Base-by-base conservation (phyloP, 805 yeast species). In the Ogataea haglerorum region DNA sequence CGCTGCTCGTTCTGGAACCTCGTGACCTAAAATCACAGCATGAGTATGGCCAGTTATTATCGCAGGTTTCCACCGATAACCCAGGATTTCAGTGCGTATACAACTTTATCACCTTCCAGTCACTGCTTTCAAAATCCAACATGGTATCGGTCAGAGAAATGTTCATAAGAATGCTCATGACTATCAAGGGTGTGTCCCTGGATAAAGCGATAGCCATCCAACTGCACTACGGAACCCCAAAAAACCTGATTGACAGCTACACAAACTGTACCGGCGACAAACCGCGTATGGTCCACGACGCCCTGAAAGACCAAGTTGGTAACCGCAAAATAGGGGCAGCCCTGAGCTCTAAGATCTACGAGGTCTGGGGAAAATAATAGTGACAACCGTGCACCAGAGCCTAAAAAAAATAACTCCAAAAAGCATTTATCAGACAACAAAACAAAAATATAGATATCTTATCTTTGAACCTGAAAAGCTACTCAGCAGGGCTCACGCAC, bases 191-290 rank as follows among this genome's bases (percentile, higher is more conserved):
- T 0, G 70, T 93, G 1, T 78, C 95, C 0, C 63, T 86, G 22
- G 97, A 91, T 47, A 88, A 85, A 57, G 99, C 99, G 0, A 56
- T 78, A 8, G 77, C 78, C 6, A 79, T 93, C 8, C 97, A 90
- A 61, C 67, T 68, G 14, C 58, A 70, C 30, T 93, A 70, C 55
- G 78, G 79, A 2, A 90, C 97, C 0, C 93, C 97, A 0, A 64
- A 65, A 25, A 58, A 55, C 14, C 67, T 91, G n/a, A 57, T 82
- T 10, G 67, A 69, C 15, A 76, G 72, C 9, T 85, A 67, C 49
- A 64, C 51, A 10, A 34, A 34, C 2, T 51, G 47, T 43, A 2
- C 46, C 21, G 19, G 49, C 43, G 39, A 45, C 41, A 67, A 66
- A 46, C 53, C 60, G 19, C 52, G 49, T 16, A 52, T 67, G 53